Evolutionary conservation across 179 eudicot genomes (phyloP).

Genomic region (Carnegiea gigantea): DNA sequence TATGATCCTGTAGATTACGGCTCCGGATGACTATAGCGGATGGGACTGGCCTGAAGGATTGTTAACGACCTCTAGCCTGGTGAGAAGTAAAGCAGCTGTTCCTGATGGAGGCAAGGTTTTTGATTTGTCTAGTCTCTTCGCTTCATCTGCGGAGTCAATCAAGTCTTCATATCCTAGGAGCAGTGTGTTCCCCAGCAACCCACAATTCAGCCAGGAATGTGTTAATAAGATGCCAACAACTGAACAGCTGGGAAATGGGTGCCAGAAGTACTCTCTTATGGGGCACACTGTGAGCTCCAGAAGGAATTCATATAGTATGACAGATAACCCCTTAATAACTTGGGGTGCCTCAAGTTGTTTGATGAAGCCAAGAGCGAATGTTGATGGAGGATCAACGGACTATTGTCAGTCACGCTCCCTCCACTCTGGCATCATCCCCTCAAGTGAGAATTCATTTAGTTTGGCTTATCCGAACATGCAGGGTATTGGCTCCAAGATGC

Average conservation of each 20-base stretch:
- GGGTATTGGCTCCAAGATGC: conserved; percentile 20
- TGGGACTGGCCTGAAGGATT: conserved; percentile 82
- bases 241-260: conserved; percentile 29
- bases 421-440: conserved; percentile 16
- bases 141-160: conserved; percentile 32
- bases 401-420: conserved; percentile 27
- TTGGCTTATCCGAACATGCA: conserved; percentile 32
- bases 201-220: conserved; percentile 23
- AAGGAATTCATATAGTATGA: conserved; percentile 26
- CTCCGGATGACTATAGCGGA: conserved; percentile 62
- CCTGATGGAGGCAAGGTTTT: conserved; percentile 35
- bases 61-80: conserved; percentile 40
- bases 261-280: conserved; percentile 20
- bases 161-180: conserved; percentile 35
- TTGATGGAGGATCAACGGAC: conserved; percentile 27
- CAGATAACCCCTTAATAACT: conserved; percentile 28
- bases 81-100: conserved; percentile 31
- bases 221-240: conserved; percentile 24
- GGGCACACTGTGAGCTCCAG: conserved; percentile 27
- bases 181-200: conserved; percentile 27
- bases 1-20: conserved; percentile 64
- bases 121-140: conserved; percentile 38
- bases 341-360: conserved; percentile 25
- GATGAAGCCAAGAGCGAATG: conserved; percentile 28
- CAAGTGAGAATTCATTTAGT: conserved; percentile 30